Base-by-base conservation (phyloP, 2,329 filamentous ascomycete species). In the Penicillium sp. region DNA sequence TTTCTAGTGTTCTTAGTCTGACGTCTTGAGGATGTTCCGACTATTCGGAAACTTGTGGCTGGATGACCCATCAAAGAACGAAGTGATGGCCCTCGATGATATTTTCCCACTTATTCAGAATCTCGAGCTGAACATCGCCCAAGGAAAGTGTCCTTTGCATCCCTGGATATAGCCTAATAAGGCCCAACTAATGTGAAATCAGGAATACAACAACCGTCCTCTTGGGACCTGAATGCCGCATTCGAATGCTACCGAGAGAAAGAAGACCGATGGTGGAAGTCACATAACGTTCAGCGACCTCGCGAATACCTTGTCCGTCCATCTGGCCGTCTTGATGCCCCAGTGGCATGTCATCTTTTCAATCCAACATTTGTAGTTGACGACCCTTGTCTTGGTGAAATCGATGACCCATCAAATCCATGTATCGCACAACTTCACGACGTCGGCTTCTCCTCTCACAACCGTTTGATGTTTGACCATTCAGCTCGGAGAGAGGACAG, bases 401-500 rank as follows among this genome's bases (percentile, higher is more conserved):
- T 33, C 11, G 30, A 18, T 19, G 30, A 33, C 18, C 3, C 13
- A 5, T 33, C 30, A 20, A 33, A 33, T 14, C 30, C 30, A 4
- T 33, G 16, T n/a, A 33, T 33, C 6, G 30, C 30, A 18, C 18
- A 33, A 13, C 16, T 33, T 20, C 15, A 33, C 30, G 18, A 33
- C 5, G 30, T 14, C 6, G 30, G 30, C 7, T 20, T 33, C 14
- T 33, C 30, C 3, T 17, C 30, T 11, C 15, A 20, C 6, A 18
- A 33, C 18, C 20, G 30, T 20, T 9, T 33, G 15, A 19, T 33
- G 16, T 33, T 33, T 17, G 30, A 33, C 18, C 30, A 33, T 13
- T 33, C 18, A 33, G 30, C 15, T 33, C 30, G 30, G 20, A 33
- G n/a, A n/a, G n/a, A n/a, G n/a, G n/a, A n/a, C n/a, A n/a, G n/a